Percentiles rank a stretch among this genome's conserved stretches.
These are phyloP conservation scores for Coelastrella sp. DNA, from an alignment of 139 green algal genomes.

Conservation along the genomic window DNA sequence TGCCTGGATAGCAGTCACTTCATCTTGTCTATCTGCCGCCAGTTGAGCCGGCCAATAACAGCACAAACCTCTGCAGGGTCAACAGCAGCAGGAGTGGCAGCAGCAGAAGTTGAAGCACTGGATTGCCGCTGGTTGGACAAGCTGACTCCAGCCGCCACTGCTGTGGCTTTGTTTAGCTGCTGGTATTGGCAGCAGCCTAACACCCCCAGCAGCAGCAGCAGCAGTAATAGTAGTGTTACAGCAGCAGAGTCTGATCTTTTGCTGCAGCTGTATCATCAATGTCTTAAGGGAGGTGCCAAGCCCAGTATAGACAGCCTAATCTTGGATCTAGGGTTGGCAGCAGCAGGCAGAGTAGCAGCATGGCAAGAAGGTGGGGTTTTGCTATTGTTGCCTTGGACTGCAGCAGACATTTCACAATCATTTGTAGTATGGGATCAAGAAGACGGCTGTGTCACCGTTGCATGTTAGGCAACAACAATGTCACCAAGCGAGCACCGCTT, in stretches of 20 bases:
- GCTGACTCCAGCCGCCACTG: background rate
- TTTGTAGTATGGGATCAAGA: background rate
- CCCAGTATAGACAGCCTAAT: background rate
- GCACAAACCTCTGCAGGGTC: background rate
- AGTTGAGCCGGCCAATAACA: no score
- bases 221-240: background rate
- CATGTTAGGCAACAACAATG: no score
- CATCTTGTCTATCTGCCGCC: no score
- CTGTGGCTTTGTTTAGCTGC: constrained; percentile 5
- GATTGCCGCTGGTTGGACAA: background rate
- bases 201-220: background rate
- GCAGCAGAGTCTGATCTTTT: background rate
- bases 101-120: background rate
- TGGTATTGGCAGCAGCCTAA: background rate
- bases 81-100: background rate
- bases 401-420: no score
- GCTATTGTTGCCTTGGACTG: no score
- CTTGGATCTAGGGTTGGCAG: constrained; percentile 22
- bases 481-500: no score
- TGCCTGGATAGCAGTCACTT: no score
- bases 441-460: background rate
- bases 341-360: constrained; percentile 2
- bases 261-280: background rate
- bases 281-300: background rate
- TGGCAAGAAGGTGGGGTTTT: constrained; percentile 19